Base-by-base conservation (phyloP, 768 basidiomycete species). In the Rickenella mellea region DNA sequence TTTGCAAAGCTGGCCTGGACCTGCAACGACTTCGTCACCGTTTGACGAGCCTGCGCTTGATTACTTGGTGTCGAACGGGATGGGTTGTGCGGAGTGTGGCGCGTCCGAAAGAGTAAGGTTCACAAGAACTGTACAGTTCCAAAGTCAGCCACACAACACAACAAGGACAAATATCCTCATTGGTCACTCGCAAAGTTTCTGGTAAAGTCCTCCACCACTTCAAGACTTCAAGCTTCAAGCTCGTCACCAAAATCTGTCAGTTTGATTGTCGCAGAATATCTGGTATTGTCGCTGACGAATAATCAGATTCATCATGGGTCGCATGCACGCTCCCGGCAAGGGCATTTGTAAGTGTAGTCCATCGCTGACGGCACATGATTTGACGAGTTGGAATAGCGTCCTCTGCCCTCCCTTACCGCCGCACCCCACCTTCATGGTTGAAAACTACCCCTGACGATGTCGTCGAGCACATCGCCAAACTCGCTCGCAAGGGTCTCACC, bases 281-380 rank as follows among this genome's bases (percentile, higher is more conserved):
- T 27, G 26, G 27, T 35, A 20, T 3, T 57, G 46, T 41, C 47
- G 37, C 20, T 22, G 22, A 48, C 28, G 33, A n/a, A n/a, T 15
- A 27, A 11, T 15, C 44, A 61, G 60, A 62, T 39, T 48, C 52
- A 69, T 55, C 70, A 90, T 90, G 87, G 87, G 84, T 87, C 90
- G 92, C 63, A 92, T 96, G 90, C 94, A 98, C 80, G 92, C 92
- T 80, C 91, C 92, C 69, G 91, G 91, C 70, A 98, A 98, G 90
- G 94, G 93, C 78, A 96, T 98, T 76, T 88, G 86, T 90, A 67
- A 57, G 84, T 80, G 44, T 30, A 36, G 20, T n/a, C 39, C 44
- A 36, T 37, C 19, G 6, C 12, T 41, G 14, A 22, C 35, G 22
- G n/a, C 3, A 26, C 38, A 27, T 32, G 31, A 36, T 44, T 41